Evolutionary conservation across 305 asterid species (phyloP).

Genomic region (Fraxinus latifolia): DNA sequence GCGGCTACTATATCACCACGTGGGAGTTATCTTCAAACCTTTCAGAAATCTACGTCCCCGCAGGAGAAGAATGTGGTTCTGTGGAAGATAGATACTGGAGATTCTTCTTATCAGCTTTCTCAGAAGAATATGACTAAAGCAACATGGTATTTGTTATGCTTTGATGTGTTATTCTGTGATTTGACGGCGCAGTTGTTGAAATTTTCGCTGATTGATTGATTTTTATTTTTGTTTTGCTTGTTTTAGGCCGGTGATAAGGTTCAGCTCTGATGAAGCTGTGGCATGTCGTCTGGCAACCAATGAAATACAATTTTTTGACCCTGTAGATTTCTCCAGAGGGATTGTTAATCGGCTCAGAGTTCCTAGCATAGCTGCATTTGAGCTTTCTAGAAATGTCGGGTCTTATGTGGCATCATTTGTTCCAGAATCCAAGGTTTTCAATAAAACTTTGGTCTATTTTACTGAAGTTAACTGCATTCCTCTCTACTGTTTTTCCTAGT

Average conservation of each 20-base stretch:
- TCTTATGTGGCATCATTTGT: slow-evolving; percentile 73
- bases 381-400: slow-evolving; percentile 73
- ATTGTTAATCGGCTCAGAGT: slow-evolving; percentile 68
- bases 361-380: slow-evolving; percentile 76
- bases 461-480: neutral
- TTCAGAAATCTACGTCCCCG: slow-evolving; percentile 64
- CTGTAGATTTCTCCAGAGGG: slow-evolving; percentile 72
- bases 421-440: slow-evolving; percentile 85
- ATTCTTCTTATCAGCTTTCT: slow-evolving; percentile 52
- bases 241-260: slow-evolving; percentile 69
- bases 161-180: neutral
- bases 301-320: slow-evolving; percentile 80
- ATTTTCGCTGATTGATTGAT: slow-evolving; percentile 10
- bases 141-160: slow-evolving; percentile 56
- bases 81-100: slow-evolving; percentile 71
- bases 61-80: slow-evolving; percentile 72
- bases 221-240: slow-evolving; percentile 1
- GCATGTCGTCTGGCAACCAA: slow-evolving; percentile 88
- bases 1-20: slow-evolving; percentile 82
- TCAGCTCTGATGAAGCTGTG: slow-evolving; percentile 70
- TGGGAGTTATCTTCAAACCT: slow-evolving; percentile 85
- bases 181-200: slow-evolving; percentile 14
- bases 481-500: neutral
- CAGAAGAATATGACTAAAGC: slow-evolving; percentile 85
- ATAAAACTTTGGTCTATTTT: neutral